Conservation (phyloP, 2,329 filamentous ascomycete species). For the Curvularia sp. region DNA sequence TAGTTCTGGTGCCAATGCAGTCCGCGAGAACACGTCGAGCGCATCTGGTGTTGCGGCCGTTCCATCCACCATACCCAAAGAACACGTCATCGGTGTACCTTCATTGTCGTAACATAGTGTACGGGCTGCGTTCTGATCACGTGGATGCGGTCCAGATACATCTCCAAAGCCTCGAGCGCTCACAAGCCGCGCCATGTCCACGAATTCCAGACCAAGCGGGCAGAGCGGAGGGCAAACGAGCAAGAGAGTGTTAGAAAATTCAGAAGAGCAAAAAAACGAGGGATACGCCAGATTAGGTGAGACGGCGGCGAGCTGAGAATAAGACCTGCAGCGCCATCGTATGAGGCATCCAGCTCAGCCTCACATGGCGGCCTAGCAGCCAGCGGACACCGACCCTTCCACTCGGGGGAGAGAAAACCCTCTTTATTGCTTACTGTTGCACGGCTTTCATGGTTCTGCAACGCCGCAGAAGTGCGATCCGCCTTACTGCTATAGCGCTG, state of each 20-base stretch:
- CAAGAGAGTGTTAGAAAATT: neutral
- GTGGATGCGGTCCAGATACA: neutral
- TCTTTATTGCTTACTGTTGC: slow-evolving; percentile 20
- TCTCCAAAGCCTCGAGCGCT: neutral
- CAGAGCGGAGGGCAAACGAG: neutral
- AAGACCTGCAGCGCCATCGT: neutral
- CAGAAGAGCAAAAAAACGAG: neutral
- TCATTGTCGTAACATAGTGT: neutral
- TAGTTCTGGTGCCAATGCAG: neutral
- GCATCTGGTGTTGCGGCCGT: neutral
- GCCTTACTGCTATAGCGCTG: slow-evolving; percentile 9
- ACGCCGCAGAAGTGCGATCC: neutral
- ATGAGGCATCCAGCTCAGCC: slow-evolving; percentile 20
- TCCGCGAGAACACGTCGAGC: neutral
- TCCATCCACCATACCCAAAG: neutral
- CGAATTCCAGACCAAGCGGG: neutral
- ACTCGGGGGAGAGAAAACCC: neutral
- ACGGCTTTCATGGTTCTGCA: slow-evolving; percentile 2
- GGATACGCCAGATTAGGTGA: neutral
- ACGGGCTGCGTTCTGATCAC: neutral
- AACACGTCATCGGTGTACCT: neutral
- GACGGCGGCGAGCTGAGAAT: slow-evolving; percentile 7
- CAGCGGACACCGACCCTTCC: slow-evolving; percentile 11
- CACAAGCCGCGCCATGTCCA: neutral
- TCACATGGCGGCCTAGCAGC: slow-evolving; percentile 10